Evolutionary conservation across 495 filamentous ascomycete species (phyloP).

Genomic region (Cudoniella acicularis): DNA sequence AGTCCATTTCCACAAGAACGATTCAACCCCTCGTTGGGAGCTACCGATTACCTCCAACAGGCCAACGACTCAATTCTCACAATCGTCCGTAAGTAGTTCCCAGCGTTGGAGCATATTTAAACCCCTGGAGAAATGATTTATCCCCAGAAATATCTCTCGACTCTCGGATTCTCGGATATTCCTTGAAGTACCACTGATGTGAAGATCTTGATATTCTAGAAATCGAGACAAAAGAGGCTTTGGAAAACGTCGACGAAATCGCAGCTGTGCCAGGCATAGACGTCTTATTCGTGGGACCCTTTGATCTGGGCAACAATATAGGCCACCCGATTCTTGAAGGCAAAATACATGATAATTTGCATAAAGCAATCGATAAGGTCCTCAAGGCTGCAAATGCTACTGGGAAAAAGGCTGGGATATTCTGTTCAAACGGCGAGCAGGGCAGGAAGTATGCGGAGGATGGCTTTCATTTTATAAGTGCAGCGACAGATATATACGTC

Average conservation of each 20-base stretch:
- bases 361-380: constrained; percentile 63
- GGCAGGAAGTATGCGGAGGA: constrained; percentile 57
- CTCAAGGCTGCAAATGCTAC: constrained; percentile 57
- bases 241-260: constrained; percentile 68
- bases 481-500: constrained; percentile 56
- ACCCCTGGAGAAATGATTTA: no score
- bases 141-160: no score
- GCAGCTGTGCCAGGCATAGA: constrained; percentile 67
- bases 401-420: constrained; percentile 77
- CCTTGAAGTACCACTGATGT: no score
- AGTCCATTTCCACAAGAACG: constrained; percentile 63
- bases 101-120: no score
- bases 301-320: constrained; percentile 73
- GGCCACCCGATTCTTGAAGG: constrained; percentile 63
- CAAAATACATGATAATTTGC: constrained; percentile 59
- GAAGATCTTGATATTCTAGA: no score
- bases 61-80: constrained; percentile 69
- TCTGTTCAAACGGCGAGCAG: constrained; percentile 64
- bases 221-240: constrained; percentile 74
- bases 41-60: constrained; percentile 66
- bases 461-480: constrained; percentile 76
- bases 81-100: no score
- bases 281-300: constrained; percentile 76
- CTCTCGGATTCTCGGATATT: no score
- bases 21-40: constrained; percentile 50